phyloP scores from a whole-genome alignment of 176 grass and related monocot genomes.

The Musa acuminata region DNA sequence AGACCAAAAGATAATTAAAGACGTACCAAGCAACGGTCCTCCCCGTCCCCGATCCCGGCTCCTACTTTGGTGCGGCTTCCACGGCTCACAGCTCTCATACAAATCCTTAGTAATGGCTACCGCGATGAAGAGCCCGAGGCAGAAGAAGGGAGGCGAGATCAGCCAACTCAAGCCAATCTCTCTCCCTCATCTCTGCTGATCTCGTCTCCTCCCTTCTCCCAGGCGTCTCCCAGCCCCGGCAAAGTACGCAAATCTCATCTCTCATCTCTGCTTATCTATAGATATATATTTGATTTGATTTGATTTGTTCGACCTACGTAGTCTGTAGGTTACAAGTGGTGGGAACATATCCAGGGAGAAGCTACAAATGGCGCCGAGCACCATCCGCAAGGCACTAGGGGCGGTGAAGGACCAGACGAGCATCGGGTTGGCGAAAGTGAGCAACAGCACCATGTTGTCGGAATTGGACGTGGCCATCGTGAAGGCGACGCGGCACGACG shows the following conservation, averaged over 20 bases:
- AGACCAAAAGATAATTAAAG: background rate
- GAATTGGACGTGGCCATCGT: conserved; percentile 82
- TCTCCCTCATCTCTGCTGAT: background rate
- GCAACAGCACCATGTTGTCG: conserved; percentile 29
- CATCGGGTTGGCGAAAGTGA: conserved; percentile 69
- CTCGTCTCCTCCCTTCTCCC: background rate
- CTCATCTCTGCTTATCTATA: too few relatives aligned
- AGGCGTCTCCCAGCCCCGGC: too few relatives aligned
- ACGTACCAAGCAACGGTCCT: background rate
- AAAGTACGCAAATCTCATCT: too few relatives aligned
- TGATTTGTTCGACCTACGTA: too few relatives aligned
- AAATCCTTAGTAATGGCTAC: background rate
- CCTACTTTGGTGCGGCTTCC: background rate
- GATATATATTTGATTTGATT: too few relatives aligned
- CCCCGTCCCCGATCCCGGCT: background rate
- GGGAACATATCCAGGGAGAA: background rate
- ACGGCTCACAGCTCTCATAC: background rate
- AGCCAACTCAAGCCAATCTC: too few relatives aligned
- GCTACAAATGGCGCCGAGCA: conserved; percentile 59
- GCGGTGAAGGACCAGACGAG: conserved; percentile 88
- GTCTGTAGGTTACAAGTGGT: too few relatives aligned
- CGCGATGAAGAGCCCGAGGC: too few relatives aligned
- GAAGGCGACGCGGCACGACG: conserved; percentile 73
- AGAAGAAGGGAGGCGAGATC: too few relatives aligned
- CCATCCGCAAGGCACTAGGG: conserved; percentile 60